phyloP scores from a whole-genome alignment of 768 basidiomycete genomes.

The Nevesoporus exiguus region DNA sequence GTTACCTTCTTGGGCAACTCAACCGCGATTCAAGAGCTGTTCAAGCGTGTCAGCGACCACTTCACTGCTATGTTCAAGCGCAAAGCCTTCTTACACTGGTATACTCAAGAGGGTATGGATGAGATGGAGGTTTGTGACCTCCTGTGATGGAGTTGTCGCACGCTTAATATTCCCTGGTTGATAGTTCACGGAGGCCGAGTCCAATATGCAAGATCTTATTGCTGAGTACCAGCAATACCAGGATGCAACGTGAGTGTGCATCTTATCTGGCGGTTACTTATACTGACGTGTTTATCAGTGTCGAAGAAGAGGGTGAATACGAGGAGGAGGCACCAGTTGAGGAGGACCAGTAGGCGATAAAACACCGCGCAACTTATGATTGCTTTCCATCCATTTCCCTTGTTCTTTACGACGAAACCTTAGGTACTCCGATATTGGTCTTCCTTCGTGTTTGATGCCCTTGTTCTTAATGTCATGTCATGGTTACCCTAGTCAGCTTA shows the following conservation, averaged over 20 bases:
- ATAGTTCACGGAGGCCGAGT: conserved; percentile 96
- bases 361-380: conserved; percentile 19
- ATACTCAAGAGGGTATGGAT: conserved; percentile 99
- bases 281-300: conserved; percentile 41
- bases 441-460: conserved; percentile 27
- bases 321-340: conserved; percentile 71
- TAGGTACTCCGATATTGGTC: conserved; percentile 35
- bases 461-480: conserved; percentile 31
- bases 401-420: conserved; percentile 33
- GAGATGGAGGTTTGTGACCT: conserved; percentile 76
- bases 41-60: conserved; percentile 98
- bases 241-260: conserved; percentile 78
- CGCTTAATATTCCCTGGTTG: not conserved
- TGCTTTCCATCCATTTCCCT: conserved; percentile 13
- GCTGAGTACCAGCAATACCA: conserved; percentile 98
- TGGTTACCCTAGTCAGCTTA: conserved; percentile 30
- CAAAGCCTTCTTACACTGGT: conserved; percentile 99
- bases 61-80: conserved; percentile 99
- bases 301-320: conserved; percentile 86
- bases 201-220: conserved; percentile 98
- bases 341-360: conserved; percentile 49
- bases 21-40: conserved; percentile 94
- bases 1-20: conserved; percentile 98
- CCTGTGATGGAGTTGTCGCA: not conserved
- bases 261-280: not conserved